These are phyloP conservation scores for Phragmites australis DNA, from an alignment of 176 grass and related monocot species.

Conservation along the genomic window DNA sequence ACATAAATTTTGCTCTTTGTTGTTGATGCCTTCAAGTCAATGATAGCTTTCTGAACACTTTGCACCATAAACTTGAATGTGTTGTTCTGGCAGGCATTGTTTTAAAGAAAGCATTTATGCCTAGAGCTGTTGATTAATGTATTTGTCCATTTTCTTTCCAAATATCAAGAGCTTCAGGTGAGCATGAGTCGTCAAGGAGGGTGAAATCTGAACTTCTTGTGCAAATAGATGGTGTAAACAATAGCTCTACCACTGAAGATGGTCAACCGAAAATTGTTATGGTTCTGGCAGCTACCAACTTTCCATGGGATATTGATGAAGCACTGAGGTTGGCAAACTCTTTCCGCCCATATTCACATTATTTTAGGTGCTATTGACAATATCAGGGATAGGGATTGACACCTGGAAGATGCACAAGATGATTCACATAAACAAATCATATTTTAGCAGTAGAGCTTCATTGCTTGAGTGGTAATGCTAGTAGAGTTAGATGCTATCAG, in stretches of 20 bases:
- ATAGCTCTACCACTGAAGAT: slow-evolving; percentile 81
- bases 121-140: slow-evolving; percentile 25
- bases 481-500: not conserved
- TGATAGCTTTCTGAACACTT: not conserved
- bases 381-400: not conserved
- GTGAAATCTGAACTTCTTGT: slow-evolving; percentile 99
- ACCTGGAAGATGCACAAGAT: slow-evolving; percentile 12
- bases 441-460: slow-evolving; percentile 22
- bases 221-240: slow-evolving; percentile 97
- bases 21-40: not conserved
- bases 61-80: slow-evolving; percentile 11
- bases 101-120: not conserved
- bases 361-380: slow-evolving; percentile 16
- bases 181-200: slow-evolving; percentile 98
- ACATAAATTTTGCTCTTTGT: slow-evolving; percentile 11
- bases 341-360: slow-evolving; percentile 14
- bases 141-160: slow-evolving; percentile 16
- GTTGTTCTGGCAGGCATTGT: not conserved
- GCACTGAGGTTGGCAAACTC: slow-evolving; percentile 68
- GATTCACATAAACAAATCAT: not conserved
- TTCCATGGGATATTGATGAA: slow-evolving; percentile 99
- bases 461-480: slow-evolving; percentile 21
- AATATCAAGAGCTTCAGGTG: slow-evolving; percentile 77
- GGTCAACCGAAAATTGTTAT: slow-evolving; percentile 94
- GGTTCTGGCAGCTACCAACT: slow-evolving; percentile 95